phyloP scores from a whole-genome alignment of 179 eudicot species.

The Amaranthus tricolor region DNA sequence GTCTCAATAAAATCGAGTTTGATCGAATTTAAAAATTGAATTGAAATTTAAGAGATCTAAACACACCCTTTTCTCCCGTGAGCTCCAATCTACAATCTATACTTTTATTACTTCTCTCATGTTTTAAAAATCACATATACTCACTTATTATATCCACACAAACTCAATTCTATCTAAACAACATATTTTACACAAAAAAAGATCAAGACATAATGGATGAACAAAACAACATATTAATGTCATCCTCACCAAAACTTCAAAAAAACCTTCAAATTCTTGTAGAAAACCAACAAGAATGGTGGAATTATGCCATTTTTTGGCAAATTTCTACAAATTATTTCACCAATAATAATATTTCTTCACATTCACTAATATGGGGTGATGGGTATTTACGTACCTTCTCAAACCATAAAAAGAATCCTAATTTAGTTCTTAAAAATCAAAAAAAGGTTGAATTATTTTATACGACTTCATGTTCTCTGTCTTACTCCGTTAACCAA shows the following conservation, averaged over 20 bases:
- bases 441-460: conserved; percentile 49
- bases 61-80: too few species aligned
- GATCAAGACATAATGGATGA: conserved; percentile 9
- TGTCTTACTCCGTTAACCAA: conserved; percentile 37
- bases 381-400: conserved; percentile 55
- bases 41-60: too few species aligned
- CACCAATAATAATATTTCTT: conserved; percentile 8
- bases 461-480: conserved; percentile 53
- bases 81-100: too few species aligned
- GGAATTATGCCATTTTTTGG: conserved; percentile 80
- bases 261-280: conserved; percentile 43
- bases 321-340: conserved; percentile 27
- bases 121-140: too few species aligned
- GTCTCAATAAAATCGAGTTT: too few species aligned
- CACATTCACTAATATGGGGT: conserved; percentile 46
- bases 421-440: background rate
- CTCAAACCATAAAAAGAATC: background rate
- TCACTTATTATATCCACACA: too few species aligned
- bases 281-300: conserved; percentile 42
- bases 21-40: too few species aligned
- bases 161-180: too few species aligned
- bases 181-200: too few species aligned
- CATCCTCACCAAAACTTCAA: conserved; percentile 22
- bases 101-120: too few species aligned
- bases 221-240: background rate